Percentiles rank a stretch among this genome's conserved stretches.
Evolutionary conservation across 257 asterid genomes (phyloP).

Genomic region (Solanum microdontum): DNA sequence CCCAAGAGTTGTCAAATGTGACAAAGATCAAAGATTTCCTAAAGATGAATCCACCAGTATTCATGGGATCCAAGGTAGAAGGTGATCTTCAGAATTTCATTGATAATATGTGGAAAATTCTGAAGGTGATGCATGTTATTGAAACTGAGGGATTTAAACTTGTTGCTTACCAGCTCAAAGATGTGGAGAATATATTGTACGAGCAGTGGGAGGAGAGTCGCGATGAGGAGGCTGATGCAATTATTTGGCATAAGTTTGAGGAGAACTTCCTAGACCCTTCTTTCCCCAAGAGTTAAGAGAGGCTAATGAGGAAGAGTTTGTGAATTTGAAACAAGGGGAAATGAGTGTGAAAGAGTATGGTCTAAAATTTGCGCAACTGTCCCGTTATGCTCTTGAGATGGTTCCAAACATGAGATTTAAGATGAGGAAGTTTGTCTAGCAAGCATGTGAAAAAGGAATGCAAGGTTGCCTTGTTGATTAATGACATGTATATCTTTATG

Average conservation of each 20-base stretch:
- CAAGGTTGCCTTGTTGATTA: not conserved
- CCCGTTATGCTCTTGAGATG: not conserved
- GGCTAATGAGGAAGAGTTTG: not conserved
- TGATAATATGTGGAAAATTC: not conserved
- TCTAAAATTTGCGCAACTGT: not conserved
- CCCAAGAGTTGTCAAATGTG: not conserved
- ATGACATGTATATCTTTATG: not conserved
- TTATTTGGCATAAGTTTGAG: not conserved
- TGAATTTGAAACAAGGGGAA: not conserved
- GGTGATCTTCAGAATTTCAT: no score
- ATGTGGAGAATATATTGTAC: not conserved
- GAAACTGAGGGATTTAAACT: not conserved
- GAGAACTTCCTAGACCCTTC: not conserved
- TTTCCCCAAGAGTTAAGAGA: not conserved
- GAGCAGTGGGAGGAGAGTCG: not conserved
- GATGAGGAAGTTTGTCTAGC: no score
- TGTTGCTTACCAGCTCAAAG: not conserved
- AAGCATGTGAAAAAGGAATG: no score
- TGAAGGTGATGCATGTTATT: not conserved
- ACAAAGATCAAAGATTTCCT: not conserved
- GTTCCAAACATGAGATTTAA: not conserved
- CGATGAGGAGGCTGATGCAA: not conserved
- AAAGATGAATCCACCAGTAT: not conserved
- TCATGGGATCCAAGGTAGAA: not conserved
- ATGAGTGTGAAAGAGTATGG: not conserved